phyloP scores from a whole-genome alignment of 2,329 filamentous ascomycete genomes.

The Aspergillus japonicus region DNA sequence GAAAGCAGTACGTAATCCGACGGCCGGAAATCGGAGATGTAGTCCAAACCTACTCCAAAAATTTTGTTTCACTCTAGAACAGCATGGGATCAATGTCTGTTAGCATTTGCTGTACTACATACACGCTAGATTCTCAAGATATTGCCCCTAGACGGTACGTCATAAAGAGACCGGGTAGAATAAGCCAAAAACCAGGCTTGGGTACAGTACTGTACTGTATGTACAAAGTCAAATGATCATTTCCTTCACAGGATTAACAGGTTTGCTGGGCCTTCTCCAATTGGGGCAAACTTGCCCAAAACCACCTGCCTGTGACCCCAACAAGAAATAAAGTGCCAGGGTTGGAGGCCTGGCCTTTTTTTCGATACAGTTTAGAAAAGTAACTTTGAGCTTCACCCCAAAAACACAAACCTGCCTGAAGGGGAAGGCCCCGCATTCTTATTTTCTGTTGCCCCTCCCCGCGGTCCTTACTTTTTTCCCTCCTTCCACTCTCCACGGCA shows the following conservation, averaged over 20 bases:
- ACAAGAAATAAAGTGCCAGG: not conserved
- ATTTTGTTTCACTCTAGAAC: not conserved
- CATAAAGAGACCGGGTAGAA: no score
- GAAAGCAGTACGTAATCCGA: not conserved
- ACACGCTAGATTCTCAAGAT: not conserved
- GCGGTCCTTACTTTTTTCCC: not conserved
- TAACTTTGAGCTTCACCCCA: not conserved
- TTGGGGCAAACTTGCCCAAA: not conserved
- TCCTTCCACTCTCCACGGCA: not conserved
- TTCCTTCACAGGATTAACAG: not conserved
- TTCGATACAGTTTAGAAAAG: not conserved
- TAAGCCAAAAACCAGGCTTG: no score
- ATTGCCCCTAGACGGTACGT: no score
- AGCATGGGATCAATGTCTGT: not conserved
- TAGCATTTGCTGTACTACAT: not conserved
- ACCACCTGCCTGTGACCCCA: not conserved
- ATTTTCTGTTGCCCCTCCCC: not conserved
- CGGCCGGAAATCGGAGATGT: constrained; percentile 6
- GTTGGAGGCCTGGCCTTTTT: not conserved
- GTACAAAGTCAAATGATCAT: not conserved
- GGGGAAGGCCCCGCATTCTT: constrained; percentile 5
- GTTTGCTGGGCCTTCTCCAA: not conserved
- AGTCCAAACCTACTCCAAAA: not conserved
- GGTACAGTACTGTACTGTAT: no score
- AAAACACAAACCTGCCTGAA: not conserved